Evolutionary conservation across 805 yeast genomes (phyloP).

Genomic region (Clavispora fructus): DNA sequence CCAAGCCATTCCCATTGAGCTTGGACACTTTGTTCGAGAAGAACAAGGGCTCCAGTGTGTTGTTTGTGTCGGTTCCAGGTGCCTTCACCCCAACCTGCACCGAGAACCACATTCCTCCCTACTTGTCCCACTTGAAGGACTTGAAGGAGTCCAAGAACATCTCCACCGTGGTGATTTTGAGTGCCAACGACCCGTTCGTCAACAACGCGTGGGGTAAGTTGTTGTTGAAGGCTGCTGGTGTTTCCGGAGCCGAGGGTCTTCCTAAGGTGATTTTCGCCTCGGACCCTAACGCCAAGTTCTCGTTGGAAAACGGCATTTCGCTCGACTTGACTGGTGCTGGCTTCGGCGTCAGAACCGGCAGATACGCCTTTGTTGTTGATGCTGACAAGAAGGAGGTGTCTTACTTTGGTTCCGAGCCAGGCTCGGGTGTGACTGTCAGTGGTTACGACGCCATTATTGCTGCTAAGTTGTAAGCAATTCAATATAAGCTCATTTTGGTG

Average conservation of each 20-base stretch:
- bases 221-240: slow-evolving; percentile 22
- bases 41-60: slow-evolving; percentile 19
- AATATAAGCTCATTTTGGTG: too few relatives aligned
- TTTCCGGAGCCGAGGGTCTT: slow-evolving; percentile 6
- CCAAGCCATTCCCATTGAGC: slow-evolving; percentile 28
- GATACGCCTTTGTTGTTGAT: slow-evolving; percentile 35
- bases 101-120: slow-evolving; percentile 39
- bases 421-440: slow-evolving; percentile 27
- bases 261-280: slow-evolving; percentile 34
- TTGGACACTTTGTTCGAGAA: slow-evolving; percentile 28
- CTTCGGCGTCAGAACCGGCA: slow-evolving; percentile 34
- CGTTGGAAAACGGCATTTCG: slow-evolving; percentile 24
- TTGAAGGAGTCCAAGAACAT: slow-evolving; percentile 27
- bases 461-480: slow-evolving; percentile 31
- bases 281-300: slow-evolving; percentile 35
- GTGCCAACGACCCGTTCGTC: slow-evolving; percentile 41
- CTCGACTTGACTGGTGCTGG: slow-evolving; percentile 33
- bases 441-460: slow-evolving; percentile 34
- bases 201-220: slow-evolving; percentile 42
- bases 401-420: slow-evolving; percentile 32
- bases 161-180: slow-evolving; percentile 29
- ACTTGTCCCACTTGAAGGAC: slow-evolving; percentile 23
- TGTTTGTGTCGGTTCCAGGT: slow-evolving; percentile 39
- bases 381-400: slow-evolving; percentile 39
- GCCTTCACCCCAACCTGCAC: slow-evolving; percentile 44